Evolutionary conservation across 1,284 basidiomycete species (phyloP), one percentile per base, ranked within the genome.

Genomic region (Xanthoconium separans): DNA sequence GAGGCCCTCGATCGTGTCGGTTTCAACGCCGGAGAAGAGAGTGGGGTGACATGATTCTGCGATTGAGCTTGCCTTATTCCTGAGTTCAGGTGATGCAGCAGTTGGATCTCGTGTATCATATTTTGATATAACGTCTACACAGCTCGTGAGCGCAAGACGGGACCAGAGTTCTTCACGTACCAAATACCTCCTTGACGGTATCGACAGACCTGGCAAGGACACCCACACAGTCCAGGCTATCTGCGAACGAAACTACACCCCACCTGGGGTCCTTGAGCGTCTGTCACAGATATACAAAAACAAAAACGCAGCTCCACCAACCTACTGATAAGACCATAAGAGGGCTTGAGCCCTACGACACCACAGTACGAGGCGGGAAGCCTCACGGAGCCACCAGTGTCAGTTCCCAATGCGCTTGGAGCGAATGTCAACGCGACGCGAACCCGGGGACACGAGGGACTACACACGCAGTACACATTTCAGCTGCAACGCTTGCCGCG

Each of bases 351-450:
- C 0, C 96, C 96, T 5, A 91, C 84, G 0, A 98, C 78, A 4
- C 95, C 94, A 64, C 95, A 98, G 68, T 97, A 98, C 1, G 94
- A 87, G 0, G 95, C 96, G 0, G 96, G 97, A 2, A 99, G 76
- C 33, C 97, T 83, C 6, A 91, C 87, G 7, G 95, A 98, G 0
- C 96, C 97, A 8, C 96, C 97, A 0, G 97, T 99, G 67, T 99
- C 96, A 1, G 94, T 96, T 3, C 88, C 93, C 27, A 99, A 71
- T 0, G 96, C 93, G 39, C 94, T 95, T 59, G 56, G 33, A 51
- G 62, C 18, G 8, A 24, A 36, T 9, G 65, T 69, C 47, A 59
- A 24, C 18, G 29, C 1, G 27, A n/a, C 8, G 16, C 7, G 11
- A 5, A 18, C 16, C 30, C 16, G 31, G 11, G 27, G 40, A 44